Evolutionary conservation across 768 basidiomycete genomes (phyloP), one percentile per base, ranked within the genome.

Genomic region (Wakefieldia striispora): DNA sequence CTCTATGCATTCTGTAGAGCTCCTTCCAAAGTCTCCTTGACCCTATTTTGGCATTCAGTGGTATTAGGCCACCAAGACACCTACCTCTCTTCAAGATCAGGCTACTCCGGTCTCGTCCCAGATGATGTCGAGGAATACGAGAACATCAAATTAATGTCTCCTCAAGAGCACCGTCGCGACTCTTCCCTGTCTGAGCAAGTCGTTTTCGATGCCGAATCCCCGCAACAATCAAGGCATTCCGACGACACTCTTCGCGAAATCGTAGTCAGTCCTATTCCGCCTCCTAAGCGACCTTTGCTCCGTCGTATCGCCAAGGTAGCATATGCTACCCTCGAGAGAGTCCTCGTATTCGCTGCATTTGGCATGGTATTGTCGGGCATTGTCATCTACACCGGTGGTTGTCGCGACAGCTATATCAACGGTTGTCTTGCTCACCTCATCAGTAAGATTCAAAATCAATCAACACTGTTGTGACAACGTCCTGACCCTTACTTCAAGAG

Each of bases 401-500:
- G 94, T 70, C 78, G 93, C 44, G 79, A 76, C 36, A 80, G 77
- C 51, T 92, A 86, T 60, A 58, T 84, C 47, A 95, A 95, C 58
- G 84, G 83, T 1, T 95, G 89, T 57, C 73, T 93, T 26, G 95
- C 95, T 0, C 95, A 97, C 70, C 65, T 93, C 34, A 95, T 97
- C 73, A 97, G 89, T 90, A 65, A 47, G 87, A 67, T 33, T 14
- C 35, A 26, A 47, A 43, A 23, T 14, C 23, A 14, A 24, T 1
- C 10, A 12, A 1, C 27, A 0, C 5, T 20, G n/a, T 16, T 2
- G 9, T 39, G 6, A 20, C 6, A 0, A 26, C 11, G 39, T 11
- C 3, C 49, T 57, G 19, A 56, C 20, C 38, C 10, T 31, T 40
- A 20, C 19, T 11, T 11, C 4, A 63, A 91, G 90, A 91, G 79